Evolutionary conservation across 1,284 basidiomycete species (phyloP).

Genomic region (Austroboletus novae-zelandiae): DNA sequence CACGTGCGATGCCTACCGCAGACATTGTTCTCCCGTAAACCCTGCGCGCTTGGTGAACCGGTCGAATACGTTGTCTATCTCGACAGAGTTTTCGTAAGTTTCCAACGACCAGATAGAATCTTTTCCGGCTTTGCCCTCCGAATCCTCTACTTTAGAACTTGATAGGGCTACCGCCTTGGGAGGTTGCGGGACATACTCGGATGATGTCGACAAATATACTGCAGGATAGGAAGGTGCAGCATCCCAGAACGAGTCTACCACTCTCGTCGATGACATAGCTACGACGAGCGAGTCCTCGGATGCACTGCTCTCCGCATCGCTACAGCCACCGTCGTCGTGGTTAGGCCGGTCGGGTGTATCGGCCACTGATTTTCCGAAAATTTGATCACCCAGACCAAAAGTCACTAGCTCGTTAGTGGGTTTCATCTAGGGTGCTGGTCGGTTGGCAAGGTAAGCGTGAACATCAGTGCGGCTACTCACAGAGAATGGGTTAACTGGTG

Average conservation of each 20-base stretch:
- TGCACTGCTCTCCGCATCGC: slow-evolving; percentile 32
- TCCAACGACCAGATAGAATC: slow-evolving; percentile 61
- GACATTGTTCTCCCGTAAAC: slow-evolving; percentile 70
- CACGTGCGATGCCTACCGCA: slow-evolving; percentile 51
- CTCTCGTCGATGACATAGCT: slow-evolving; percentile 53
- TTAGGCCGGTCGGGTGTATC: slow-evolving; percentile 9
- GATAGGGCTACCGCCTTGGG: slow-evolving; percentile 47
- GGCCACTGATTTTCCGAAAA: slow-evolving; percentile 48
- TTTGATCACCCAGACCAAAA: slow-evolving; percentile 59
- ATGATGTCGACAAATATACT: slow-evolving; percentile 66
- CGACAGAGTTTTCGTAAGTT: slow-evolving; percentile 73
- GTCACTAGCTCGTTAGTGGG: slow-evolving; percentile 28
- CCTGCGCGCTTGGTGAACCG: slow-evolving; percentile 70
- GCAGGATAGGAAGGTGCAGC: slow-evolving; percentile 62
- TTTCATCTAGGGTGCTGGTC: slow-evolving; percentile 17
- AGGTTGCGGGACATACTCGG: slow-evolving; percentile 64
- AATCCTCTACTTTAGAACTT: slow-evolving; percentile 39
- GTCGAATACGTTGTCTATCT: slow-evolving; percentile 76
- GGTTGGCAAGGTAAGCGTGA: background rate
- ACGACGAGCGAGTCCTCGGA: slow-evolving; percentile 52
- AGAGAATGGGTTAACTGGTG: slow-evolving; percentile 65
- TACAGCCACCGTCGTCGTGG: slow-evolving; percentile 23
- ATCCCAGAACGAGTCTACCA: slow-evolving; percentile 63
- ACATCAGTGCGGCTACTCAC: slow-evolving; percentile 37
- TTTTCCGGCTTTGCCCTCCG: slow-evolving; percentile 40